A percentile compares a stretch with the other conserved stretches of the same genome.
These are phyloP conservation scores for Phoma sp. DNA, from an alignment of 2,329 filamentous ascomycete species.

Conservation along the genomic window DNA sequence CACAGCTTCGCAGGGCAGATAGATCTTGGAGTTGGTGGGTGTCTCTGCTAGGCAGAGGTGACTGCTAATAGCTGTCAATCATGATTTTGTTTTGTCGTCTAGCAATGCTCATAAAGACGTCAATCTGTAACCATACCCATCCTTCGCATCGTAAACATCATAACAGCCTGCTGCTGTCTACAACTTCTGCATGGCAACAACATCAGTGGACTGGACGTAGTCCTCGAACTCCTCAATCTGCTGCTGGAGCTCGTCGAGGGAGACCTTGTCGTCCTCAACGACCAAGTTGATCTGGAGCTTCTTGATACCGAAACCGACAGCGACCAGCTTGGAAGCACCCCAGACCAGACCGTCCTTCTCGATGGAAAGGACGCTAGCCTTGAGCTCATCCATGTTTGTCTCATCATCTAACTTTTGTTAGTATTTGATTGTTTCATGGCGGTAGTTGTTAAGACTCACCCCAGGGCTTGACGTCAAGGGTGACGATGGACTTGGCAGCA, in stretches of 20 bases:
- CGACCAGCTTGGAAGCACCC: slow-evolving; percentile 87
- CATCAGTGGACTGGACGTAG: slow-evolving; percentile 91
- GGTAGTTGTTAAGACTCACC: slow-evolving; percentile 64
- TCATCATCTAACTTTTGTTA: slow-evolving; percentile 71
- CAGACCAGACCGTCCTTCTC: slow-evolving; percentile 94
- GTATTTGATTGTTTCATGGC: slow-evolving; percentile 4
- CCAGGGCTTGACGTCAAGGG: slow-evolving; percentile 97
- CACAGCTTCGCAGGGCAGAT: background rate
- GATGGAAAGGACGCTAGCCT: slow-evolving; percentile 79
- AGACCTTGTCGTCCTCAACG: slow-evolving; percentile 96
- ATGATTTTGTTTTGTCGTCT: slow-evolving; percentile 35
- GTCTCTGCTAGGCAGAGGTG: slow-evolving; percentile 24
- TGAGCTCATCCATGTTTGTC: slow-evolving; percentile 86
- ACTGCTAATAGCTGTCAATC: slow-evolving; percentile 31
- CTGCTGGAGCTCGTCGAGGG: slow-evolving; percentile 83
- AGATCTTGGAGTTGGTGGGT: background rate
- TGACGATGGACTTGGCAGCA: slow-evolving; percentile 94
- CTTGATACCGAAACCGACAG: slow-evolving; percentile 97
- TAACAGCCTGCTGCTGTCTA: slow-evolving; percentile 33
- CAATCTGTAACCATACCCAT: slow-evolving; percentile 32
- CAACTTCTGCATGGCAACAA: slow-evolving; percentile 66
- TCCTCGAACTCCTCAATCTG: slow-evolving; percentile 88
- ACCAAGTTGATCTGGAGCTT: slow-evolving; percentile 99
- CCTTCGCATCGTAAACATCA: slow-evolving; percentile 34
- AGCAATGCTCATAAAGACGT: slow-evolving; percentile 43